A percentile compares a stretch with the other conserved stretches of the same genome.
These are phyloP conservation scores for Trypanosomatidae sp. DNA, from an alignment of 208 protist species.

Conservation along the genomic window DNA sequence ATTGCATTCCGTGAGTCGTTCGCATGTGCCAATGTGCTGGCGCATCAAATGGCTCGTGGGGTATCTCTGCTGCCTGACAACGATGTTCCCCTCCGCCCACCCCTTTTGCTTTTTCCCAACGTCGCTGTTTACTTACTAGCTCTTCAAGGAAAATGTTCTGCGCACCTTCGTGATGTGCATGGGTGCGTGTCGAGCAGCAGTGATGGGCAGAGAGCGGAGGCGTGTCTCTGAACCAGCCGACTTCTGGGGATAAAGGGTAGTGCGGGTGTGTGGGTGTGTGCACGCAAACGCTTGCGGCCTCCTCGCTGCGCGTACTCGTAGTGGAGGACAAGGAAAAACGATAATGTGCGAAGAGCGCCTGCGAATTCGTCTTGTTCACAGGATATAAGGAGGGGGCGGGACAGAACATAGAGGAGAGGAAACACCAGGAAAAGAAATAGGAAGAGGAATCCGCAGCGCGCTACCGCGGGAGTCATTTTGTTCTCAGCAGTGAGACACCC, in stretches of 20 bases:
- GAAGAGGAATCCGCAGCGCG: neutral
- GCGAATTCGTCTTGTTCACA: neutral
- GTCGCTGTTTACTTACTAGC: neutral
- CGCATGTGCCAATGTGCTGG: neutral
- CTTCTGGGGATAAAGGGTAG: neutral
- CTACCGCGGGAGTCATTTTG: neutral
- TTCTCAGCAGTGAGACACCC: neutral
- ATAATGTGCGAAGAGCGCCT: too few species aligned
- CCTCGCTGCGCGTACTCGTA: neutral
- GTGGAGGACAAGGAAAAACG: conserved; percentile 1
- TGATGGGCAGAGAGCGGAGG: neutral
- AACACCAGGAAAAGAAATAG: neutral
- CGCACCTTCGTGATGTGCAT: neutral
- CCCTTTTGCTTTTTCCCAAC: neutral
- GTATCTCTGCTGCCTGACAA: neutral
- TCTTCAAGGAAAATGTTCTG: neutral
- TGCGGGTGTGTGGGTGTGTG: neutral
- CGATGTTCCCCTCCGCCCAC: too few species aligned
- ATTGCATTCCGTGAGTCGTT: conserved; percentile 21
- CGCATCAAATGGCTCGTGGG: too few species aligned
- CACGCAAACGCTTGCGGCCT: neutral
- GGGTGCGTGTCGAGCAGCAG: neutral
- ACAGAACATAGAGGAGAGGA: too few species aligned
- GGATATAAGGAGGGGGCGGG: neutral
- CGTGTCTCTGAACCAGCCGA: neutral